Percentiles rank a stretch among this genome's conserved stretches.
Evolutionary conservation across 495 filamentous ascomycete genomes (phyloP).

Genomic region (Trichocladium uniseriatum): DNA sequence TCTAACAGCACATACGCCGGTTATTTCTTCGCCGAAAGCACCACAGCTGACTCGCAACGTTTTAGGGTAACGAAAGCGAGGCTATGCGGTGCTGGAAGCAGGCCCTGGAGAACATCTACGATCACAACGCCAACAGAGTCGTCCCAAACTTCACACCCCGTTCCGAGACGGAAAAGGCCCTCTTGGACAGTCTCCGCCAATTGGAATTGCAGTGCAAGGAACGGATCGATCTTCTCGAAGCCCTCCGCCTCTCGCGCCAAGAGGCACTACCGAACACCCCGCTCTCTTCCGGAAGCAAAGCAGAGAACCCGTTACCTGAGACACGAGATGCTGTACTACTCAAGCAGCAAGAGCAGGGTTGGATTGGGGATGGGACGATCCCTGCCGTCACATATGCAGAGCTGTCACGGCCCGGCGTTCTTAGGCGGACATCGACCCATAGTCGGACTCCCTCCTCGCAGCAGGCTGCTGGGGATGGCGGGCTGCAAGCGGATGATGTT

Average conservation of each 20-base stretch:
- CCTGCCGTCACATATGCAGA: constrained; percentile 70
- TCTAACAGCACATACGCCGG: neutral
- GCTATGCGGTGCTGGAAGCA: constrained; percentile 86
- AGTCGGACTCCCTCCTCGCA: constrained; percentile 45
- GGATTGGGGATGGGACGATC: constrained; percentile 72
- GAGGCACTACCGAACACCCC: constrained; percentile 39
- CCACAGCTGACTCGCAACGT: constrained; percentile 10
- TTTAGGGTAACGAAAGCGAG: constrained; percentile 86
- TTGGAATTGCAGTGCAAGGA: constrained; percentile 93
- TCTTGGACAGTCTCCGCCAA: constrained; percentile 69
- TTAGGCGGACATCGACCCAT: constrained; percentile 46
- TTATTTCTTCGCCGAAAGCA: neutral
- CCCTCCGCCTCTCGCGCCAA: constrained; percentile 64
- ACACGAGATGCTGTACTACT: constrained; percentile 21
- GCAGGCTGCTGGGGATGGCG: constrained; percentile 22
- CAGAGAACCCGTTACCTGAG: constrained; percentile 10
- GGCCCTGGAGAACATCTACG: constrained; percentile 84
- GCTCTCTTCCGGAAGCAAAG: neutral
- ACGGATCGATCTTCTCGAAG: constrained; percentile 78
- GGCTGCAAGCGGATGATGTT: constrained; percentile 11
- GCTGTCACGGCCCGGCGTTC: constrained; percentile 60
- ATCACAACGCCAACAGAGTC: constrained; percentile 69
- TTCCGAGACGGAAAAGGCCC: constrained; percentile 74
- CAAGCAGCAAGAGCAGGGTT: constrained; percentile 39
- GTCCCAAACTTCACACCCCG: constrained; percentile 60